Base-by-base conservation (phyloP, 1,139 yeast genomes). In the Saccharomyces hybrid region DNA sequence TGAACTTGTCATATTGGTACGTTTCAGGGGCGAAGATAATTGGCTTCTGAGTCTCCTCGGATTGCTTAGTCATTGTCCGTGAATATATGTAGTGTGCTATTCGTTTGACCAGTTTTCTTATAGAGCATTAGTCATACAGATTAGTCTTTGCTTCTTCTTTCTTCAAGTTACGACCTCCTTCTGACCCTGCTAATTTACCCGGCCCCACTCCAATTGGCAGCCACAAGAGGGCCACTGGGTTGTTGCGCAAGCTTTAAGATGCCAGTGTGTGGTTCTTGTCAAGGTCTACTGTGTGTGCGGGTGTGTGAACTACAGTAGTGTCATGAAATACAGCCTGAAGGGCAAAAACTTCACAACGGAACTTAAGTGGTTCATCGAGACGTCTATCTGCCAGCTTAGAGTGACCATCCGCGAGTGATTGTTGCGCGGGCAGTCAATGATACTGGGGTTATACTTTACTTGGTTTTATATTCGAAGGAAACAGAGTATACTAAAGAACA, bases 1-100 rank as follows among this genome's bases (percentile, higher is more conserved):
- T 77, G 48, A 77, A 82, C 67, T 87, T 86, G 56, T 83, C 83
- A 71, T 91, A 93, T 71, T 93, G 98, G 63, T 87, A 88, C 0
- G 98, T 89, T 61, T 85, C 80, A 21, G 96, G 96, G 2, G 96
- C 96, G 71, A 88, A 70, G 50, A 67, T 63, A 38, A 67, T 59
- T 42, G 68, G 71, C 9, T 60, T 63, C 49, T 66, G 64, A n/a
- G 69, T 63, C 48, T 59, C 60, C 8, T 63, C 63, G 48, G 62
- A 46, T 21, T 57, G 55, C 4, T 58, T 59, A 51, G 63, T 53
- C 66, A 62, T 63, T 26, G 32, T 54, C 34, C n/a, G 16, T 48
- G 26, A n/a, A 42, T 50, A 14, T 26, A 26, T 31, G 6, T 6
- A 24, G 16, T 26, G 16, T 46, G 8, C n/a, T 46, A 11, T 3